Conservation (phyloP, 768 basidiomycete species). For the Candolleomyces efflorescens region DNA sequence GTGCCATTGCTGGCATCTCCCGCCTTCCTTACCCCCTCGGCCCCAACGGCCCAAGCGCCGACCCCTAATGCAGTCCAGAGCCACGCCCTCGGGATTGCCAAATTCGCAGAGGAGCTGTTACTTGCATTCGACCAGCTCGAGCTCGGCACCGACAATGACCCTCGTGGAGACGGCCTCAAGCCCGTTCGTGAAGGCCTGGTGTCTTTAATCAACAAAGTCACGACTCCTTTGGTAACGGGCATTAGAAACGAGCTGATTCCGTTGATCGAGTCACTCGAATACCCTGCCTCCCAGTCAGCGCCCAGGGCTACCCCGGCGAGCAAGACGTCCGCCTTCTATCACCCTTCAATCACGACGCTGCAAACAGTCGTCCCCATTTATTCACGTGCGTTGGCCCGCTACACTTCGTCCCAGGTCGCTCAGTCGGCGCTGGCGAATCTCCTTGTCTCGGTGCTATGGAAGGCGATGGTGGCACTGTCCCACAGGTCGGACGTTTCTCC, state of each 20-base stretch:
- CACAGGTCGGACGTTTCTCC: constrained; percentile 46
- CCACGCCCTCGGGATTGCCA: constrained; percentile 65
- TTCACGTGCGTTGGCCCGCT: constrained; percentile 50
- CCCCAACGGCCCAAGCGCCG: constrained; percentile 46
- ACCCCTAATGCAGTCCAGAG: constrained; percentile 62
- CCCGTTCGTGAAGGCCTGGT: constrained; percentile 65
- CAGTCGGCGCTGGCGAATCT: constrained; percentile 65
- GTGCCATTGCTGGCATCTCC: constrained; percentile 64
- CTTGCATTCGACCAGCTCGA: constrained; percentile 64
- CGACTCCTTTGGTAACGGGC: constrained; percentile 57
- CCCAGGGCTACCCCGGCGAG: constrained; percentile 25
- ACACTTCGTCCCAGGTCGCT: constrained; percentile 47
- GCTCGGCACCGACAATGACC: constrained; percentile 57
- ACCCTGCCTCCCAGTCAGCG: constrained; percentile 25
- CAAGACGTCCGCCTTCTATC: constrained; percentile 33
- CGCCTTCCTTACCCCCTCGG: constrained; percentile 49
- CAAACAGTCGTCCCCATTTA: constrained; percentile 62
- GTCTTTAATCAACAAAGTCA: constrained; percentile 62
- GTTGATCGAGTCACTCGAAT: constrained; percentile 60
- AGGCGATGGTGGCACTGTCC: constrained; percentile 63
- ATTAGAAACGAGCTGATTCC: constrained; percentile 61
- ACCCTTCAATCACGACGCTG: constrained; percentile 59
- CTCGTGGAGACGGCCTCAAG: constrained; percentile 65
- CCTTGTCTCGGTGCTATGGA: constrained; percentile 73
- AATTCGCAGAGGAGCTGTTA: constrained; percentile 71